A percentile compares a stretch with the other conserved stretches of the same genome.
Evolutionary conservation across 1,284 basidiomycete genomes (phyloP).

Genomic region (Apiotrichum sp.): DNA sequence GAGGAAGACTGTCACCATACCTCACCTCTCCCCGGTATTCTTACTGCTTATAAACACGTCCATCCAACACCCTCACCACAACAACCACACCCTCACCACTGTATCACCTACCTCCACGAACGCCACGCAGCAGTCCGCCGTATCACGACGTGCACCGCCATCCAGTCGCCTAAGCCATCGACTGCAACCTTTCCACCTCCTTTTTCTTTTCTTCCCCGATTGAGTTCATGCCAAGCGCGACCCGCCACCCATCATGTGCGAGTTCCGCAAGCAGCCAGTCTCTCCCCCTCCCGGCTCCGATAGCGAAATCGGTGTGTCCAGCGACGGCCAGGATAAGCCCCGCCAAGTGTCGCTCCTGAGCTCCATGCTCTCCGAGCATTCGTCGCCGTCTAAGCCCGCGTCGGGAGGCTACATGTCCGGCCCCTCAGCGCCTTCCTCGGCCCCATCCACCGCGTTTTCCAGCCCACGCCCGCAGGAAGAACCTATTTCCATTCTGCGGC

Average conservation of each 20-base stretch:
- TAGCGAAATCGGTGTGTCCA: background rate
- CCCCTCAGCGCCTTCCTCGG: conserved; percentile 21
- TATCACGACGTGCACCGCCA: no score
- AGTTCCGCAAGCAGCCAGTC: conserved; percentile 16
- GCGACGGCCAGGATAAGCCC: conserved; percentile 5
- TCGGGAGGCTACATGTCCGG: conserved; percentile 5
- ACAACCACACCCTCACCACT: no score
- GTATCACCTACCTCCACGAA: no score
- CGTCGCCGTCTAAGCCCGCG: conserved; percentile 15
- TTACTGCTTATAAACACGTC: no score
- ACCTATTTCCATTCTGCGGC: conserved; percentile 26
- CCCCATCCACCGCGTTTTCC: conserved; percentile 30
- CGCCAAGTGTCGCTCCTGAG: conserved; percentile 29
- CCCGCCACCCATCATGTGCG: background rate
- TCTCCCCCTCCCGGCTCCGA: conserved; percentile 8
- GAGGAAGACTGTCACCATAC: no score
- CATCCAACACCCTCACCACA: no score
- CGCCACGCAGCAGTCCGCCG: no score
- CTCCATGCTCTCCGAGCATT: conserved; percentile 19
- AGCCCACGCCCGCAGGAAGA: conserved; percentile 19
- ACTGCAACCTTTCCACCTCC: no score
- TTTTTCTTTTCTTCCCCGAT: no score
- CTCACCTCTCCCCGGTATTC: no score
- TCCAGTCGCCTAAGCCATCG: no score
- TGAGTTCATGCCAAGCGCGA: no score